Base-by-base conservation (phyloP, 2,329 filamentous ascomycete species). In the Pseudocercospora pini-densiflorae region DNA sequence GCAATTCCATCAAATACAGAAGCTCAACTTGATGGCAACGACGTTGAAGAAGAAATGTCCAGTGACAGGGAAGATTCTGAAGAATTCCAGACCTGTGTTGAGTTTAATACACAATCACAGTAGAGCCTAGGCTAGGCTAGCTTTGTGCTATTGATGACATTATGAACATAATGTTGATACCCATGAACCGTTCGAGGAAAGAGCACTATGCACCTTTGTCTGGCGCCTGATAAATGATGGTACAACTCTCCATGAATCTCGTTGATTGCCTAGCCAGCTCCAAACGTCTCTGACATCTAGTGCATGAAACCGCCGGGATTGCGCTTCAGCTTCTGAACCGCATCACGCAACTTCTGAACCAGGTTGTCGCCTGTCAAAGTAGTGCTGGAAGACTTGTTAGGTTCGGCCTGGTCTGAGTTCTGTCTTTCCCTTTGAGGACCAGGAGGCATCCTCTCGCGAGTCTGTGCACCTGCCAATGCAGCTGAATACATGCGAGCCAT, bases 71-170 rank as follows among this genome's bases (percentile, higher is more conserved):
- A 61, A 21, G 59, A 61, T 10, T 61, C 59, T 6, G 40, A 61
- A 31, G 59, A 61, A 40, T 61, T 61, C 12, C 59, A 61, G 24
- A 61, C 59, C 10, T 61, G 58, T 40, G 59, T 51, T 24, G 59
- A 61, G 59, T 51, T 53, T 12, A n/a, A 58, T 24, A 36, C 55
- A n/a, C 55, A 36, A 19, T 43, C 55, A 33, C 55, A 36, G 33
- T 58, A 58, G 55, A 33, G 16, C 12, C 33, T 2, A 36, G 33
- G 31, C 31, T 6, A 33, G 31, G 33, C 33, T 36, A 36, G 33
- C 33, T 36, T 36, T 36, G 33, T 36, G 16, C 10, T 36, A 12
- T 33, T 33, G 9, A 31, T 33, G 31, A 14, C 36, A 16, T 40
- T 40, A 40, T 40, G 36, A 40, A 40, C 14, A 40, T 40, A 40